These are phyloP conservation scores for Suillus variegatus DNA, from an alignment of 768 basidiomycete species.

Conservation along the genomic window DNA sequence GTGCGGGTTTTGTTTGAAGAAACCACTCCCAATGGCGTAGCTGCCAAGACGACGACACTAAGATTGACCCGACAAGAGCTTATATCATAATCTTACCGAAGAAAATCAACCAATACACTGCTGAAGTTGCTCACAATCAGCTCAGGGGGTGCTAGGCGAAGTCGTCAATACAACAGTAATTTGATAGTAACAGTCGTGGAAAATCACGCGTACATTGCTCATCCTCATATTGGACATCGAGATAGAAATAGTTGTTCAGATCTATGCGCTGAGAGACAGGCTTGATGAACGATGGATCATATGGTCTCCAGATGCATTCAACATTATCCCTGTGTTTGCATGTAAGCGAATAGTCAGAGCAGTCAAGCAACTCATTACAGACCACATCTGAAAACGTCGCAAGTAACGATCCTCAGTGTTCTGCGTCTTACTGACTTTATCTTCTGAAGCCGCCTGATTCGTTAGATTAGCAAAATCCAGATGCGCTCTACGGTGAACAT, in stretches of 20 bases:
- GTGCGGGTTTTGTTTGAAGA: constrained; percentile 6
- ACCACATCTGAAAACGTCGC: background rate
- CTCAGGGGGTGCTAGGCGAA: constrained; percentile 1
- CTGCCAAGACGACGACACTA: background rate
- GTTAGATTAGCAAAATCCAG: background rate
- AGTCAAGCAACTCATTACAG: background rate
- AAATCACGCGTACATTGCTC: background rate
- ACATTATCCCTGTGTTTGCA: background rate
- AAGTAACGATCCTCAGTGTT: background rate
- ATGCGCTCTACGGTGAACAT: background rate
- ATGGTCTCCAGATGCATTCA: background rate
- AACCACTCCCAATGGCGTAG: constrained; percentile 15
- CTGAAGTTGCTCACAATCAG: constrained; percentile 19
- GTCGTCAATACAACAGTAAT: background rate
- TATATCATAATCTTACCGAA: constrained; percentile 14
- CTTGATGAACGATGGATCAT: constrained; percentile 10
- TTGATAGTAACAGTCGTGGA: background rate
- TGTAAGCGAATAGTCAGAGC: background rate
- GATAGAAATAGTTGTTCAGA: constrained; percentile 20
- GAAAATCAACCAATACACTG: constrained; percentile 15
- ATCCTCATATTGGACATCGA: background rate
- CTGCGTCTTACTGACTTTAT: background rate
- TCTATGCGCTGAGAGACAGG: constrained; percentile 15
- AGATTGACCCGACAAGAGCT: background rate
- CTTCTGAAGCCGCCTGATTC: background rate